These are phyloP conservation scores for Eucalyptus erythrocorys DNA, from an alignment of 345 rosid species.

Conservation along the genomic window DNA sequence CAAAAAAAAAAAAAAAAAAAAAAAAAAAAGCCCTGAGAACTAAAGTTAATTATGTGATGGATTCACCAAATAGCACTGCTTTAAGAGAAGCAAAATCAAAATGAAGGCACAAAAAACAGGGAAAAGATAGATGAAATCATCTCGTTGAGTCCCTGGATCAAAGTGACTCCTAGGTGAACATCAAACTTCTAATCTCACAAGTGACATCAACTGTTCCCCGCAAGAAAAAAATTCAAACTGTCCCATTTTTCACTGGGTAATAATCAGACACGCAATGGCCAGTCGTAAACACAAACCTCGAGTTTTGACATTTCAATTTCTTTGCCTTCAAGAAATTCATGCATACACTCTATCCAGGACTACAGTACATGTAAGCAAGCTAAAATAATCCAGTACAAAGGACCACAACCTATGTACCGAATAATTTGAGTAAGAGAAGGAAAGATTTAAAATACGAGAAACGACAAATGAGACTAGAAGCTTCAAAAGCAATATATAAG, in stretches of 20 bases:
- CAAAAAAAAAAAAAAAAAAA: too few relatives aligned
- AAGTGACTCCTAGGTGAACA: not conserved
- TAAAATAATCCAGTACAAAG: not conserved
- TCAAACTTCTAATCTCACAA: not conserved
- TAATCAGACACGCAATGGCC: not conserved
- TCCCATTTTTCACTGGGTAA: not conserved
- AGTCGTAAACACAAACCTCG: not conserved
- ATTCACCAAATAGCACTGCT: not conserved
- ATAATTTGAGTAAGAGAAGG: not conserved
- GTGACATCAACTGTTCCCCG: not conserved
- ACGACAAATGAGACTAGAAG: not conserved
- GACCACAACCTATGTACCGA: not conserved
- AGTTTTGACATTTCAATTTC: not conserved
- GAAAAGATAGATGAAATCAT: not conserved
- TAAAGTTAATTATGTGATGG: not conserved
- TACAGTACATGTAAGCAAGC: not conserved
- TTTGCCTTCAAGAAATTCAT: not conserved
- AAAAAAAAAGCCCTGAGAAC: not conserved
- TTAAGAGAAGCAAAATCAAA: not conserved
- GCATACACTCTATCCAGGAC: not conserved
- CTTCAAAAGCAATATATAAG: not conserved
- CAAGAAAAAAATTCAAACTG: not conserved
- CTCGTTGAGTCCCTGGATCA: not conserved
- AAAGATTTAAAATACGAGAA: not conserved
- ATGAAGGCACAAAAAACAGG: not conserved